Evolutionary conservation across 1,284 basidiomycete genomes (phyloP).

Genomic region (Cerrena zonata): DNA sequence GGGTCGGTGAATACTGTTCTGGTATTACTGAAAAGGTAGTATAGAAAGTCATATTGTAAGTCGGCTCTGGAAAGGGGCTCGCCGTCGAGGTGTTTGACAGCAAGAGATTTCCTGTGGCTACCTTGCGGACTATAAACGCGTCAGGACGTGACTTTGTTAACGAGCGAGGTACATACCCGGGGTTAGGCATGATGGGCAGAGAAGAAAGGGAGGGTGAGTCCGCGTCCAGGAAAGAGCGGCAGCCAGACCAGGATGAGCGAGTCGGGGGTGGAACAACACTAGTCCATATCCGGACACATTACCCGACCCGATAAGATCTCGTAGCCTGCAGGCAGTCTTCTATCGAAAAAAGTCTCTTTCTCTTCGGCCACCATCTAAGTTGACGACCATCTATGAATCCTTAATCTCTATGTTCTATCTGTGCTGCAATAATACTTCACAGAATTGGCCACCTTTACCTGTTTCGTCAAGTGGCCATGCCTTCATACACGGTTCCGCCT

Average conservation of each 20-base stretch:
- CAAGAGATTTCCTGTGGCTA: constrained; percentile 66
- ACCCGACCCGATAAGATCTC: constrained; percentile 26
- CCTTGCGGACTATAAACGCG: constrained; percentile 39
- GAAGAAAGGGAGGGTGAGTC: constrained; percentile 11
- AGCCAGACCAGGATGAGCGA: constrained; percentile 2
- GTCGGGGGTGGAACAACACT: constrained; percentile 19
- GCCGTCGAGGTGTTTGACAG: constrained; percentile 73
- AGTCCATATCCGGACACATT: constrained; percentile 26
- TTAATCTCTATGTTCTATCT: no score
- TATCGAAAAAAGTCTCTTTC: no score
- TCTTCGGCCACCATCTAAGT: no score
- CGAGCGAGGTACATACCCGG: constrained; percentile 9
- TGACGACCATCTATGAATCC: no score
- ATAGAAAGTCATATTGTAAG: constrained; percentile 80
- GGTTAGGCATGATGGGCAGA: constrained; percentile 12
- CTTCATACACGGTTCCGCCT: no score
- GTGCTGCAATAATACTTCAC: no score
- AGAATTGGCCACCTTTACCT: no score
- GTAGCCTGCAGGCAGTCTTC: constrained; percentile 24
- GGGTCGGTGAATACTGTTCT: constrained; percentile 69
- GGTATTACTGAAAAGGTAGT: constrained; percentile 70
- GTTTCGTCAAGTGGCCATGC: no score
- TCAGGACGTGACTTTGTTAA: constrained; percentile 7
- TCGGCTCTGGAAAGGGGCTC: constrained; percentile 75
- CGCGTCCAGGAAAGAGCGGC: constrained; percentile 5